Evolutionary conservation across 2,329 filamentous ascomycete genomes (phyloP).

Genomic region (Ophiognomonia clavigignenti-juglandacearum): DNA sequence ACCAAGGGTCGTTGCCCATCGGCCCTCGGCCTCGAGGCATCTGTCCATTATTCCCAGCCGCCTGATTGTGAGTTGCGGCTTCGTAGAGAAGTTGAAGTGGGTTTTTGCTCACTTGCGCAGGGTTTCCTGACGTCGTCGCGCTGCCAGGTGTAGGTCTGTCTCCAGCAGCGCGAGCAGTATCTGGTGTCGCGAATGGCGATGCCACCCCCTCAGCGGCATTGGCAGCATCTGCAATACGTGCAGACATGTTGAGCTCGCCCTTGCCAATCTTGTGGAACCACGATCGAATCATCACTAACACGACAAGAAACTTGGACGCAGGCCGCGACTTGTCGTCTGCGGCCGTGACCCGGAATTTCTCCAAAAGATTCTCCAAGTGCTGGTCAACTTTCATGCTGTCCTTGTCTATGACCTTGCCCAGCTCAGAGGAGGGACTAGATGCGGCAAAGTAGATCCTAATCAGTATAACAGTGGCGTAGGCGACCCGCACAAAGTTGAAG

Average conservation of each 20-base stretch:
- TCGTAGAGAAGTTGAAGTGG: slow-evolving; percentile 54
- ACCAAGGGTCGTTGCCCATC: slow-evolving; percentile 9
- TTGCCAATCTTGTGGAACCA: slow-evolving; percentile 55
- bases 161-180: background rate
- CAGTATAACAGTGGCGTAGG: slow-evolving; percentile 66
- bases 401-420: slow-evolving; percentile 65
- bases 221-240: background rate
- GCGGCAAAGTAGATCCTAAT: slow-evolving; percentile 71
- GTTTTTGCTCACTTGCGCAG: slow-evolving; percentile 37
- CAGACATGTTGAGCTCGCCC: slow-evolving; percentile 12
- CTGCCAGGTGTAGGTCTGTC: slow-evolving; percentile 16
- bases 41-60: slow-evolving; percentile 16
- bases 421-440: slow-evolving; percentile 56
- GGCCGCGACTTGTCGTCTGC: slow-evolving; percentile 60
- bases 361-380: slow-evolving; percentile 66
- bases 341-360: slow-evolving; percentile 61
- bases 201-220: slow-evolving; percentile 7
- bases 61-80: slow-evolving; percentile 43
- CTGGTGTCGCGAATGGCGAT: slow-evolving; percentile 5
- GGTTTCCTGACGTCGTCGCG: slow-evolving; percentile 20
- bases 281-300: slow-evolving; percentile 63
- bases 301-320: slow-evolving; percentile 65
- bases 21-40: background rate
- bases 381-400: slow-evolving; percentile 60
- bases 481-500: slow-evolving; percentile 66